Evolutionary conservation across 2,329 filamentous ascomycete species (phyloP), one percentile per base, ranked within the genome.

Genomic region (Juglanconis oblonga): DNA sequence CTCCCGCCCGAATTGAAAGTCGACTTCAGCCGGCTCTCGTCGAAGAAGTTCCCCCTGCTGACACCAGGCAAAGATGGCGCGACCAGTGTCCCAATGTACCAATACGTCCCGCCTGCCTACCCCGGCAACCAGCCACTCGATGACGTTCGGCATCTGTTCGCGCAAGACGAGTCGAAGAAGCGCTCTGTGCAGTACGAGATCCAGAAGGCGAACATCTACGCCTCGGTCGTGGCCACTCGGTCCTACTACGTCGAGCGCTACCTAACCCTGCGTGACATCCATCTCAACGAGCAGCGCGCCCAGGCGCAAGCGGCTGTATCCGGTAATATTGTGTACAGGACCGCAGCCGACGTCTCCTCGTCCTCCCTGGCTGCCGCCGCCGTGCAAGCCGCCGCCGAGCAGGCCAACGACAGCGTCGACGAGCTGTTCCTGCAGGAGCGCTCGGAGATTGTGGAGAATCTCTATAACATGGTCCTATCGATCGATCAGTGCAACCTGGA

Each of bases 241-340:
- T 94, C 90, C 0, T 93, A 92, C 71, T 86, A 94, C 59, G 91
- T 96, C 0, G 91, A 96, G 71, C 88, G 92, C 64, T 96, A 94
- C 74, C 91, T 91, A 72, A 87, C 87, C 66, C 79, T 95, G 1
- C 85, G 87, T 42, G 89, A 92, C 56, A 84, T 87, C 1, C 84
- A 88, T 67, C 75, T 83, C 47, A 71, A 76, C 17, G 76, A 81
- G 60, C 74, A 79, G 60, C 73, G 77, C 58, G 70, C 68, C 7
- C 67, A 75, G 47, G 71, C 74, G 11, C 67, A 69, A 24, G 67
- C 68, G 51, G 68, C 66, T 55, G 68, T 71, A 1, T 68, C 72
- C 33, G 72, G 67, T 49, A 70, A 70, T 53, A 71, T 67, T 8
- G 71, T 70, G 4, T 72, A 73, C 17, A 74, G 74, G 33, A 71